A percentile compares a stretch with the other conserved stretches of the same genome.
These are phyloP conservation scores for Parmelia sp. DNA, from an alignment of 495 filamentous ascomycete species.

Conservation along the genomic window DNA sequence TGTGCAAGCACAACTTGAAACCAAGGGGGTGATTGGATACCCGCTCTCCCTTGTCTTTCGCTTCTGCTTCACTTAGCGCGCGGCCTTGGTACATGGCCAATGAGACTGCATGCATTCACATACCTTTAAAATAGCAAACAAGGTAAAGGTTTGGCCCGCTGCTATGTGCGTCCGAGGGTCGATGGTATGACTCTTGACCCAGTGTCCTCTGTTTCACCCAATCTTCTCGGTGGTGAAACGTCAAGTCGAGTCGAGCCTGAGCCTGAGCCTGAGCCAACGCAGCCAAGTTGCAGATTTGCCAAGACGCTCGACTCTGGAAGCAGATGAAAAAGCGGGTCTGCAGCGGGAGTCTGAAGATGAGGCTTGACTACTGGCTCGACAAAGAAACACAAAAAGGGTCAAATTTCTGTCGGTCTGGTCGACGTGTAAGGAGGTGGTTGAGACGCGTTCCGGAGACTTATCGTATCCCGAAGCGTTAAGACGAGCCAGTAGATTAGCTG, in stretches of 20 bases:
- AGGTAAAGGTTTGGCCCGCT: constrained; percentile 4
- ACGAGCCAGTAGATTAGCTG: constrained; percentile 6
- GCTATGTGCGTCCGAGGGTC: constrained; percentile 1
- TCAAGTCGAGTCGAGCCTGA: not conserved
- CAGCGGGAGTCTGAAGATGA: constrained; percentile 3
- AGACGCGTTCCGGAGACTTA: constrained; percentile 10
- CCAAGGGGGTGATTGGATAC: constrained; percentile 19
- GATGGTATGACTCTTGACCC: constrained; percentile 11
- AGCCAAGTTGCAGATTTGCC: not conserved
- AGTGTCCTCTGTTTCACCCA: constrained; percentile 6
- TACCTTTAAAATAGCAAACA: constrained; percentile 13
- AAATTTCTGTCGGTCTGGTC: constrained; percentile 10
- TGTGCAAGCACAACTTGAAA: constrained; percentile 10
- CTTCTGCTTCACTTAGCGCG: constrained; percentile 25
- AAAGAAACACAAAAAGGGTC: too few species aligned
- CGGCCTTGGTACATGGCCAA: constrained; percentile 15
- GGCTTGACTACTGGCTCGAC: constrained; percentile 12
- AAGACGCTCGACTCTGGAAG: constrained; percentile 16
- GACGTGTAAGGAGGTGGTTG: constrained; percentile 10
- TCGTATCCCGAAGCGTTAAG: not conserved
- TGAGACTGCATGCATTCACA: constrained; percentile 14
- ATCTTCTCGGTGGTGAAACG: constrained; percentile 6
- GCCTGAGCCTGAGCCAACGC: too few species aligned
- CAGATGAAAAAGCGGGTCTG: constrained; percentile 11
- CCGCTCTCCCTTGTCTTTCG: constrained; percentile 15